phyloP scores from a whole-genome alignment of 2,329 filamentous ascomycete genomes.

The Colletotrichum sp. region DNA sequence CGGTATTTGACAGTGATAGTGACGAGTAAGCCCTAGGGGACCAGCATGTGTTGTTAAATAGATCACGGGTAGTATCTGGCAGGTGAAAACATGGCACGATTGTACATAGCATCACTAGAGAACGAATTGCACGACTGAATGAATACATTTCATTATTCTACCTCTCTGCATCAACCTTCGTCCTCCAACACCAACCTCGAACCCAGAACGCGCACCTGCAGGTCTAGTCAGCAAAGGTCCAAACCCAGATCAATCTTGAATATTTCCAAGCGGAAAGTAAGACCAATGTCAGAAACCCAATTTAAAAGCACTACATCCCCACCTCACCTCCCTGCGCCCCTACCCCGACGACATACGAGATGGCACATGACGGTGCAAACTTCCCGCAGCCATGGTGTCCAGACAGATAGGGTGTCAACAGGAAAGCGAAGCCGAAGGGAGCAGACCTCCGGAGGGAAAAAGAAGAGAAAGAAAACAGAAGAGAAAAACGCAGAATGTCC shows the following conservation, averaged over 20 bases:
- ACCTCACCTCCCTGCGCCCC: slow-evolving; percentile 36
- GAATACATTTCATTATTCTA: not conserved
- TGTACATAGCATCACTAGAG: not conserved
- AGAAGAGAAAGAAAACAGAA: not conserved
- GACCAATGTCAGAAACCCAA: slow-evolving; percentile 46
- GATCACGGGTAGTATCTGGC: not conserved
- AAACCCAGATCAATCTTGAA: not conserved
- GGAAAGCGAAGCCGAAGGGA: slow-evolving; percentile 21
- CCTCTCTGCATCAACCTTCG: no score
- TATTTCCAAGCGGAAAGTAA: not conserved
- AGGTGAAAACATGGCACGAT: not conserved
- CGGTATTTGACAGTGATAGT: slow-evolving; percentile 29
- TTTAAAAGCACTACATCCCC: slow-evolving; percentile 48
- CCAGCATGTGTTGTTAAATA: not conserved
- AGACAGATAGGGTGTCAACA: not conserved
- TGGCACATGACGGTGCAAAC: slow-evolving; percentile 40
- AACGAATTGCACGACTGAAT: slow-evolving; percentile 2
- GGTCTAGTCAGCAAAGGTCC: not conserved
- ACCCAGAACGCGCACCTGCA: not conserved
- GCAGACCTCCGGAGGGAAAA: not conserved
- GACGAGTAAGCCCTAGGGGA: not conserved
- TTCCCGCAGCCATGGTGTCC: slow-evolving; percentile 8
- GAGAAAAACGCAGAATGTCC: not conserved
- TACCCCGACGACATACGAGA: slow-evolving; percentile 2
- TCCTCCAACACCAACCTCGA: not conserved